phyloP scores from a whole-genome alignment of 768 basidiomycete genomes.

The Lactarius tabidus region DNA sequence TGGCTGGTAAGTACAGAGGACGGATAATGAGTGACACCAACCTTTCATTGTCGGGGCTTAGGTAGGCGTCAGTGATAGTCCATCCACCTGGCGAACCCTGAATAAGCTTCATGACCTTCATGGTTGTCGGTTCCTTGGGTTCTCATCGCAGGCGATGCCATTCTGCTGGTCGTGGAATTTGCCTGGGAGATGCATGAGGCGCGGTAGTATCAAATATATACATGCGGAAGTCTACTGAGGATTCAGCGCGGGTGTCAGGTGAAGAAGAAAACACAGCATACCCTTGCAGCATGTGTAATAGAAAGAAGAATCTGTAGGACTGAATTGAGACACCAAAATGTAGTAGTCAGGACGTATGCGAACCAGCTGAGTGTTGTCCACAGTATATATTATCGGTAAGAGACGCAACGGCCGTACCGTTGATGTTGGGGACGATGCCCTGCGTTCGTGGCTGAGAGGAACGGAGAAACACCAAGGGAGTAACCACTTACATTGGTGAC shows the following conservation, averaged over 20 bases:
- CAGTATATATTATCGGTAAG: constrained; percentile 76
- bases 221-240: constrained; percentile 68
- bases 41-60: constrained; percentile 87
- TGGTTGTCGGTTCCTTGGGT: constrained; percentile 45
- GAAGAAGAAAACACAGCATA: constrained; percentile 29
- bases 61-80: constrained; percentile 94
- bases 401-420: constrained; percentile 73
- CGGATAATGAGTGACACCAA: constrained; percentile 30
- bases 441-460: constrained; percentile 31
- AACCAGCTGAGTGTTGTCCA: constrained; percentile 79
- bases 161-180: constrained; percentile 10
- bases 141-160: constrained; percentile 28
- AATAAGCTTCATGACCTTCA: constrained; percentile 58
- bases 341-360: constrained; percentile 7
- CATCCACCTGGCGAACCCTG: constrained; percentile 74
- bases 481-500: constrained; percentile 45
- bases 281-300: constrained; percentile 92
- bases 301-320: constrained; percentile 68
- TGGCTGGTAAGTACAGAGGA: constrained; percentile 10
- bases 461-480: not conserved
- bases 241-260: not conserved
- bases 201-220: constrained; percentile 81
- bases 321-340: constrained; percentile 1
- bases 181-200: constrained; percentile 34
- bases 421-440: constrained; percentile 73